These are phyloP conservation scores for Diplocarpon rosae DNA, from an alignment of 2,329 filamentous ascomycete species.

Conservation along the genomic window DNA sequence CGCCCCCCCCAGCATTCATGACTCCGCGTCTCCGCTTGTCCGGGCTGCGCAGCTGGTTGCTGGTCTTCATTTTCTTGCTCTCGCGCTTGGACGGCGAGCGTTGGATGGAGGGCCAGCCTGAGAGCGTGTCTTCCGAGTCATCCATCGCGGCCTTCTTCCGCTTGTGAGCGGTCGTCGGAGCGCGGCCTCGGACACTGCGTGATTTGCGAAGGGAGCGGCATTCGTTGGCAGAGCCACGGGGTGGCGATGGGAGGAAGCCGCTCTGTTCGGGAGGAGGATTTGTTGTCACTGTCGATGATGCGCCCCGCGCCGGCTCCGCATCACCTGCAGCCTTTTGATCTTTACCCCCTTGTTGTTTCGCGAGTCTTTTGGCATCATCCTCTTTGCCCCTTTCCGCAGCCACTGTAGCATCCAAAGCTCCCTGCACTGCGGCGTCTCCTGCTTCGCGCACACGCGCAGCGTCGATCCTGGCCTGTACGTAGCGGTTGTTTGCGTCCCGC, in stretches of 20 bases:
- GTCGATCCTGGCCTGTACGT: too few relatives aligned
- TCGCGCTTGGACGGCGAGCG: background rate
- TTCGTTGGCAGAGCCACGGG: background rate
- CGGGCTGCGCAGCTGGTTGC: background rate
- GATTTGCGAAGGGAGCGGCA: background rate
- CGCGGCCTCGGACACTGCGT: background rate
- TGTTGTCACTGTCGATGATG: too few relatives aligned
- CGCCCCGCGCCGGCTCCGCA: too few relatives aligned
- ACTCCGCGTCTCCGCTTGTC: background rate
- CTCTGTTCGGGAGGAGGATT: background rate
- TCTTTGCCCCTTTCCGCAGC: too few relatives aligned
- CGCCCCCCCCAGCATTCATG: slow-evolving; percentile 1
- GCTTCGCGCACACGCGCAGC: too few relatives aligned
- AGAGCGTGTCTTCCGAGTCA: background rate
- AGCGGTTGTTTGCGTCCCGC: too few relatives aligned
- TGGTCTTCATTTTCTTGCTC: background rate
- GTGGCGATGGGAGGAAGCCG: slow-evolving; percentile 4
- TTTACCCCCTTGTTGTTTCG: too few relatives aligned
- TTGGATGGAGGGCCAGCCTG: background rate
- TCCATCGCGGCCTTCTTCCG: slow-evolving; percentile 3
- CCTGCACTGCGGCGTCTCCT: too few relatives aligned
- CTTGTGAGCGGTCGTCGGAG: slow-evolving; percentile 1
- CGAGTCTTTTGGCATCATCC: too few relatives aligned
- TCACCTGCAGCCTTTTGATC: too few relatives aligned
- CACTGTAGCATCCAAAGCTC: too few relatives aligned